These are phyloP conservation scores for Parafenestella ontariensis DNA, from an alignment of 2,329 filamentous ascomycete species.

Conservation along the genomic window DNA sequence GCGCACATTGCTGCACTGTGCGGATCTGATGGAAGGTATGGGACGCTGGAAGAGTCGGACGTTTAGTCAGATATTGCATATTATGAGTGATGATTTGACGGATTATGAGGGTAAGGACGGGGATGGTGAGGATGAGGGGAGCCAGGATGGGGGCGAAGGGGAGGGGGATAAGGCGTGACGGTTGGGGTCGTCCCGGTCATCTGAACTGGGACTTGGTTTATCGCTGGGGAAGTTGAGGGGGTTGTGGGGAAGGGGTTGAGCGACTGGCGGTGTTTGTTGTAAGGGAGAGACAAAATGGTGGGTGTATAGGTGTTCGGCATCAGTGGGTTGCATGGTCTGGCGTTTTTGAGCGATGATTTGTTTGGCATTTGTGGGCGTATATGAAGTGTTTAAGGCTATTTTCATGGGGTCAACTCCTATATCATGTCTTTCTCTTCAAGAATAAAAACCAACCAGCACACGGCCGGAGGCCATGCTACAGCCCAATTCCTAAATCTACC, in stretches of 20 bases:
- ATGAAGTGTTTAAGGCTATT: background rate
- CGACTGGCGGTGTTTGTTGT: background rate
- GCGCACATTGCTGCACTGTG: slow-evolving; percentile 60
- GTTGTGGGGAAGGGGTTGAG: slow-evolving; percentile 37
- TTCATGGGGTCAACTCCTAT: background rate
- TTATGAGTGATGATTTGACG: slow-evolving; percentile 61
- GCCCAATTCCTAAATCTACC: background rate
- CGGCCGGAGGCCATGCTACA: too few relatives aligned
- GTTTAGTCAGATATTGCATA: slow-evolving; percentile 60
- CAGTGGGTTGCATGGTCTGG: background rate
- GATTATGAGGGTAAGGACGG: slow-evolving; percentile 37
- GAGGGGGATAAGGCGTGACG: slow-evolving; percentile 22
- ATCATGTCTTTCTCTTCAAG: background rate
- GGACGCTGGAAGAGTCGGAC: slow-evolving; percentile 60
- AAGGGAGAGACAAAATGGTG: background rate
- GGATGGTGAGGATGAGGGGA: slow-evolving; percentile 14
- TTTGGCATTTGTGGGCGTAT: background rate
- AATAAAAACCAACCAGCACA: too few relatives aligned
- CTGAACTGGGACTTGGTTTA: slow-evolving; percentile 18
- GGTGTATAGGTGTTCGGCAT: background rate
- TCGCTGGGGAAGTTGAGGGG: slow-evolving; percentile 31
- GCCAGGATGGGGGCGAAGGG: background rate
- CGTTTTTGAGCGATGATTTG: background rate
- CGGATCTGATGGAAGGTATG: slow-evolving; percentile 60
- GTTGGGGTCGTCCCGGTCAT: slow-evolving; percentile 31